These are phyloP conservation scores for Globisporangium irregulare DNA, from an alignment of 352 stramenopile genomes.

Conservation along the genomic window DNA sequence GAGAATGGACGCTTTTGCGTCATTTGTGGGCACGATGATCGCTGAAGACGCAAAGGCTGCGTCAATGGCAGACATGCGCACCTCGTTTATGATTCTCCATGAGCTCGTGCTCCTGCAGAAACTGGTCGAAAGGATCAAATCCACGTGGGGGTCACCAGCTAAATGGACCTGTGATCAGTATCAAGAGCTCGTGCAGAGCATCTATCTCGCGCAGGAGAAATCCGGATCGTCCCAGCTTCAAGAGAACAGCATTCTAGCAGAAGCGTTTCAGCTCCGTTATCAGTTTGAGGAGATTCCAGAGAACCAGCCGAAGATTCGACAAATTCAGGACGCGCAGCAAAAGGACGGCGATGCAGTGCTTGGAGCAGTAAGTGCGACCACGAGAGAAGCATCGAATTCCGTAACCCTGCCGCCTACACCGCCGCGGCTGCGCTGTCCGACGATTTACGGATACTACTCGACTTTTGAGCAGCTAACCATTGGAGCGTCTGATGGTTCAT, in stretches of 20 bases:
- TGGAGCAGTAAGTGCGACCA: neutral
- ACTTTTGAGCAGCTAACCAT: constrained; percentile 58
- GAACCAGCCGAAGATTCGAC: constrained; percentile 43
- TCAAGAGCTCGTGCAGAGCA: constrained; percentile 55
- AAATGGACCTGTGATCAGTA: constrained; percentile 57
- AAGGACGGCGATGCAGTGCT: neutral
- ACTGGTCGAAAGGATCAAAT: constrained; percentile 42
- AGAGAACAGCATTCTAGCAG: constrained; percentile 33
- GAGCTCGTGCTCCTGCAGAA: constrained; percentile 64
- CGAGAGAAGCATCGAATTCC: constrained; percentile 8
- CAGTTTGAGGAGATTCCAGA: constrained; percentile 64
- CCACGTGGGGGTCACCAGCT: constrained; percentile 40
- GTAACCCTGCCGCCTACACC: constrained; percentile 18
- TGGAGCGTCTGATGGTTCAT: constrained; percentile 2
- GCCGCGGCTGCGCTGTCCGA: constrained; percentile 49
- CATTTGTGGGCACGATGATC: constrained; percentile 13
- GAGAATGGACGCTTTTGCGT: neutral
- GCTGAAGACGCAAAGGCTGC: constrained; percentile 12
- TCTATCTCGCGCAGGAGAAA: constrained; percentile 52
- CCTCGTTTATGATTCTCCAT: constrained; percentile 70
- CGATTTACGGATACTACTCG: constrained; percentile 72
- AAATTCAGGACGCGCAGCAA: constrained; percentile 15
- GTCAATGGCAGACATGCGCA: constrained; percentile 38
- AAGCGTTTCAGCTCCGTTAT: constrained; percentile 59
- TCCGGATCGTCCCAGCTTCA: constrained; percentile 30